Percentiles rank a stretch among this genome's conserved stretches.
Conservation (phyloP, 2,329 filamentous ascomycete species). For the Orbilia brochopaga region DNA sequence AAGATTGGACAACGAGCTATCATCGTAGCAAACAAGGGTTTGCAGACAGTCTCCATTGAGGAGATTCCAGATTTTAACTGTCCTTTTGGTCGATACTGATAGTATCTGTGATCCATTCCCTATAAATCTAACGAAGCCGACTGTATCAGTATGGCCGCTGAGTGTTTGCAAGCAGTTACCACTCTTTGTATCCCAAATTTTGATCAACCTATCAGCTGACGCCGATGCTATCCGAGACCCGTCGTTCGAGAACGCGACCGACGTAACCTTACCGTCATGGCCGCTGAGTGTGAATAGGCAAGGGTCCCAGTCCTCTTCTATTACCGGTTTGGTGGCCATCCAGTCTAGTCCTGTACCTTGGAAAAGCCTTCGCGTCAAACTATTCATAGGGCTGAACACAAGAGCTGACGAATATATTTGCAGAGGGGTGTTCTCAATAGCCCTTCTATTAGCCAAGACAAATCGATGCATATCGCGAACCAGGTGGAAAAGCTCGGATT, state of each 20-base stretch:
- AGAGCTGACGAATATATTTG: conserved; percentile 58
- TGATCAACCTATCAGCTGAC: neutral
- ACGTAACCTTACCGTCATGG: neutral
- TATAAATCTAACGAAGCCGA: conserved; percentile 3
- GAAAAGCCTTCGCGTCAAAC: conserved; percentile 51
- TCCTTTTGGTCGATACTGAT: conserved; percentile 29
- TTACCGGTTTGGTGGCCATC: neutral
- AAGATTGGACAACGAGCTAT: conserved; percentile 12
- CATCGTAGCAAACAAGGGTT: conserved; percentile 16
- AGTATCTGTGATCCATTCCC: conserved; percentile 7
- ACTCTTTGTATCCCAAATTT: conserved; percentile 6
- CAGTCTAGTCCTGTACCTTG: neutral
- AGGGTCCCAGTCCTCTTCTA: neutral
- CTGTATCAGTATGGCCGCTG: neutral
- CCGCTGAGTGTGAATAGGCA: neutral
- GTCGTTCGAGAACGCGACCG: conserved; percentile 4
- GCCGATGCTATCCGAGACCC: neutral
- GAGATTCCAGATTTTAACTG: conserved; percentile 36
- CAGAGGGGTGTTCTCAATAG: conserved; percentile 55
- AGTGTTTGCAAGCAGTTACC: conserved; percentile 4
- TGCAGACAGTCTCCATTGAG: neutral
- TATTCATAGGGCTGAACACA: conserved; percentile 56
- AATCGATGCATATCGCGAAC: conserved; percentile 56
- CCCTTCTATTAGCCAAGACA: conserved; percentile 53
- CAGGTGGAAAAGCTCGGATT: conserved; percentile 41